A percentile compares a stretch with the other conserved stretches of the same genome.
phyloP scores from a whole-genome alignment of 495 filamentous ascomycete genomes.

The Paragyromitra xinjiangensis region DNA sequence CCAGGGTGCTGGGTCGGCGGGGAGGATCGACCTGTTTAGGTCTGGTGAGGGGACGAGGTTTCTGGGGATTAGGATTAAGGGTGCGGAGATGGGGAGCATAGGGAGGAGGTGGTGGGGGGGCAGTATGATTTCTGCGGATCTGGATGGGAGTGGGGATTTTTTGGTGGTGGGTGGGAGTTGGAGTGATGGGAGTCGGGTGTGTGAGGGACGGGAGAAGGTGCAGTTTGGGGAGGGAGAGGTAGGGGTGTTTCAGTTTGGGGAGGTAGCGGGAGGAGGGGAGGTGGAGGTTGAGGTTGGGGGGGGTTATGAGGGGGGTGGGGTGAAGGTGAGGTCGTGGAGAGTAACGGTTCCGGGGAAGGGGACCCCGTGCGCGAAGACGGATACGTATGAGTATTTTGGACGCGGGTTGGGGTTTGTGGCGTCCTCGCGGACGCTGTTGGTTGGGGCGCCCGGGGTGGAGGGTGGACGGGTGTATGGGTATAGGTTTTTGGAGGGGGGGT shows the following conservation, averaged over 20 bases:
- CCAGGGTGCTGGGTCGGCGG: constrained; percentile 15
- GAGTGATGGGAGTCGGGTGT: constrained; percentile 31
- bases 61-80: constrained; percentile 31
- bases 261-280: neutral
- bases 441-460: constrained; percentile 48
- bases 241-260: constrained; percentile 27
- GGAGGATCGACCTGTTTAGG: constrained; percentile 48
- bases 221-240: constrained; percentile 52
- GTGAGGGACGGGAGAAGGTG: constrained; percentile 28
- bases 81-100: constrained; percentile 50
- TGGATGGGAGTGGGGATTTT: constrained; percentile 37
- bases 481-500: neutral
- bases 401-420: constrained; percentile 10
- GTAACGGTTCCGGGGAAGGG: neutral
- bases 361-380: neutral
- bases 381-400: constrained; percentile 47
- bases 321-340: too few species aligned
- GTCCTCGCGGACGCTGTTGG: constrained; percentile 20
- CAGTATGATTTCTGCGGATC: constrained; percentile 40
- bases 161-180: constrained; percentile 34
- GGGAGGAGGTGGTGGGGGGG: constrained; percentile 53
- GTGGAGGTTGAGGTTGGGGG: neutral
- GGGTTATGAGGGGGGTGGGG: neutral
- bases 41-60: constrained; percentile 27
- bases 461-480: constrained; percentile 40